Base-by-base conservation (phyloP, 768 basidiomycete species). In the Boletus vermiculosoides region DNA sequence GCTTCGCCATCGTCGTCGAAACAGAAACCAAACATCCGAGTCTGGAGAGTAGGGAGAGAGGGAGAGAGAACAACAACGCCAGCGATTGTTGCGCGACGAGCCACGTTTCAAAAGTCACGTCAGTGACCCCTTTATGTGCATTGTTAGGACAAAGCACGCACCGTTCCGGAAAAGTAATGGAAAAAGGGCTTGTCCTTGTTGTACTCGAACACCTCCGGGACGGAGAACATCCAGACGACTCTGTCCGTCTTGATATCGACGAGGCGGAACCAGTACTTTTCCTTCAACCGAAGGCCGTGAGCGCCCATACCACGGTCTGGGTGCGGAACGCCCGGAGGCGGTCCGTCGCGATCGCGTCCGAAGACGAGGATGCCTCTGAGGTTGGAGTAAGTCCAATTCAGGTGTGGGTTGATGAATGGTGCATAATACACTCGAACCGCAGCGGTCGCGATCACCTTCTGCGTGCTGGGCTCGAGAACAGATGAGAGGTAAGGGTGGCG, bases 101-200 rank as follows among this genome's bases (percentile, higher is more conserved):
- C 15, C 34, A 18, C 10, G 20, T n/a, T 37, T 40, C 34, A 20
- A 25, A 28, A 7, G 39, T 41, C 23, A 55, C 13, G 20, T 55
- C 52, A 55, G 49, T 18, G 16, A 36, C 15, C 16, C 37, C 37
- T 39, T 12, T 39, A 30, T 16, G 9, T 15, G 28, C 6, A 11
- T 23, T 12, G 13, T 12, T 11, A 30, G 13, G 37, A 28, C 12
- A 18, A 30, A 39, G 22, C 4, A 78, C 90, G 68, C 66, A 95
- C 94, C 75, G 88, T 83, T 41, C 90, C 91, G 45, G 86, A 83
- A 73, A 96, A 95, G 39, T 86, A 80, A 71, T 98, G 93, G 74
- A 97, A 97, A 76, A 96, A 96, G 3, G 92, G 90, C 55, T 88
- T 83, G 71, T 97, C 93, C 62, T 87, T 80, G 63, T 83, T 80